Percentiles rank a stretch among this genome's conserved stretches.
phyloP scores from a whole-genome alignment of 2,329 filamentous ascomycete genomes.

The Fusarium nodosum region DNA sequence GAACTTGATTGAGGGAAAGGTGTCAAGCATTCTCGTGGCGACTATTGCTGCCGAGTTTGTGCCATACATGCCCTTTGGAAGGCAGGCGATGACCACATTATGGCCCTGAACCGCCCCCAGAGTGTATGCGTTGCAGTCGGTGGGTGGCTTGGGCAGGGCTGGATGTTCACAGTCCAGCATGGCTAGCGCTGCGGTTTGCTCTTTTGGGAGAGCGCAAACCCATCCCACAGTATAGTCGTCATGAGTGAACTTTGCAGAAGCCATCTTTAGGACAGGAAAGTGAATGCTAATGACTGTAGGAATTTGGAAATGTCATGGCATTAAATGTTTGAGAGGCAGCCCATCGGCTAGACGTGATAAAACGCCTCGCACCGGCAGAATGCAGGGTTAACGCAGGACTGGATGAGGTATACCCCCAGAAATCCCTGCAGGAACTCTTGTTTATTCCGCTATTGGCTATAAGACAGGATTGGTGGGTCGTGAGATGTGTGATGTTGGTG shows the following conservation, averaged over 20 bases:
- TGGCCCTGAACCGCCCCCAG: not conserved
- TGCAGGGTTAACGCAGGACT: not conserved
- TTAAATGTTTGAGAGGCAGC: not conserved
- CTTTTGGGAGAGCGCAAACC: not conserved
- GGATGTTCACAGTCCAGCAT: conserved; percentile 13
- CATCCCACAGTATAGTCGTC: not conserved
- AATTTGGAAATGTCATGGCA: not conserved
- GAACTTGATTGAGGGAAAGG: conserved; percentile 15
- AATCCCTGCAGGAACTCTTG: too few relatives aligned
- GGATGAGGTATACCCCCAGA: not conserved
- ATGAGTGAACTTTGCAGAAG: not conserved
- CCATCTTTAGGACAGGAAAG: not conserved
- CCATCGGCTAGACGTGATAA: not conserved
- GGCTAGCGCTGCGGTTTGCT: not conserved
- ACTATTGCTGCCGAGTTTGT: not conserved
- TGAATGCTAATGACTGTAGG: not conserved
- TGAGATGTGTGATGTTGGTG: too few relatives aligned
- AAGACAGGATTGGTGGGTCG: too few relatives aligned
- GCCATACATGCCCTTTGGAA: not conserved
- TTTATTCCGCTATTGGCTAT: too few relatives aligned
- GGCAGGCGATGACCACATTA: conserved; percentile 8
- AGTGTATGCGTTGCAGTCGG: conserved; percentile 7
- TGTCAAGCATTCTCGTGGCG: conserved; percentile 2
- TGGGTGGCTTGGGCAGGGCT: not conserved
- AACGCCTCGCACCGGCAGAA: not conserved